Evolutionary conservation across 192 early-diverging fungal genomes (phyloP).

Genomic region (Backusella tarrabulga): DNA sequence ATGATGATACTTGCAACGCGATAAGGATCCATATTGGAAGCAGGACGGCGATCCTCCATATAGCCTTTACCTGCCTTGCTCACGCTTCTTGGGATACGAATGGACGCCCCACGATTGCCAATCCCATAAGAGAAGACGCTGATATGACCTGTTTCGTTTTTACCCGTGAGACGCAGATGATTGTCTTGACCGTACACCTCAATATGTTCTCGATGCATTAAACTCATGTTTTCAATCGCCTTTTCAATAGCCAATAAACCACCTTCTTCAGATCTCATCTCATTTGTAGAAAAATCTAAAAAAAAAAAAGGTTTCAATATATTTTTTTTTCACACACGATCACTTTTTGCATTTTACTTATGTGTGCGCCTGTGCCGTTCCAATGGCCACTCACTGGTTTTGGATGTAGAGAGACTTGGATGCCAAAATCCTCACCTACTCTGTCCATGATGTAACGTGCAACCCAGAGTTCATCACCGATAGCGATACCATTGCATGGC

Average conservation of each 20-base stretch:
- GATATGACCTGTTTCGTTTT: conserved; percentile 55
- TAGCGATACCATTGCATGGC: conserved; percentile 44
- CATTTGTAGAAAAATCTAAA: conserved; percentile 43
- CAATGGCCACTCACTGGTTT: conserved; percentile 55
- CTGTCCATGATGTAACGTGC: conserved; percentile 45
- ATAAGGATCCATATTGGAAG: conserved; percentile 58
- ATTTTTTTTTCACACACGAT: background rate
- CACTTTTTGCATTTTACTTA: conserved; percentile 21
- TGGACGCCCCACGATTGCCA: conserved; percentile 56
- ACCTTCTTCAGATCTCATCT: conserved; percentile 42
- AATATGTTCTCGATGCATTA: conserved; percentile 47
- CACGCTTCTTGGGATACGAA: conserved; percentile 54
- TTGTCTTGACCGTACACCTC: conserved; percentile 57
- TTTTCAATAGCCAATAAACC: conserved; percentile 49
- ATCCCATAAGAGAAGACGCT: conserved; percentile 48
- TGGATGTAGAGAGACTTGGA: conserved; percentile 49
- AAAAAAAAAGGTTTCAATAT: background rate
- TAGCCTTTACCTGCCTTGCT: conserved; percentile 47
- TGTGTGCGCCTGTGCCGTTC: conserved; percentile 55
- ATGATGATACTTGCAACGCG: conserved; percentile 50
- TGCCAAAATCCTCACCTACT: conserved; percentile 52
- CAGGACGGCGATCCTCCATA: conserved; percentile 54
- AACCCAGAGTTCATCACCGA: conserved; percentile 53
- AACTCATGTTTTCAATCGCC: conserved; percentile 49
- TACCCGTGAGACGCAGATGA: conserved; percentile 49